Percentiles rank a stretch among this genome's conserved stretches.
Conservation (phyloP, 106 monocot genomes). For the Dendrobium catenatum region DNA sequence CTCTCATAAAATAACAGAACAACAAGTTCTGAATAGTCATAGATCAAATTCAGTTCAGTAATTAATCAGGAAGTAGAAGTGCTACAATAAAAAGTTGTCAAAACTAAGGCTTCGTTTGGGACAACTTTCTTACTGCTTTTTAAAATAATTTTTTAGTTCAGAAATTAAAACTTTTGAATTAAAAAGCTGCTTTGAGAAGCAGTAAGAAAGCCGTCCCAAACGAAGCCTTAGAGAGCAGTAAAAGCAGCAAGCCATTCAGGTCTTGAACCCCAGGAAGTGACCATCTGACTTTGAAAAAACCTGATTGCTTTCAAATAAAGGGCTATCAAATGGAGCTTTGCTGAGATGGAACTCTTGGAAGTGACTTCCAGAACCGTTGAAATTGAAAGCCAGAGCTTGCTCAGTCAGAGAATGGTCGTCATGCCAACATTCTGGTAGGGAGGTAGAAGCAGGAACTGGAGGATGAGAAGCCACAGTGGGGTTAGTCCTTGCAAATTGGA, state of each 20-base stretch:
- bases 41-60: not conserved
- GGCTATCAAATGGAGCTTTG: constrained; percentile 1
- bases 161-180: too few species aligned
- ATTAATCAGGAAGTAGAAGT: not conserved
- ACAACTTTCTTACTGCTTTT: too few species aligned
- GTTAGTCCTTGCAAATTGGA: constrained; percentile 7
- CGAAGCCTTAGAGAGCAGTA: not conserved
- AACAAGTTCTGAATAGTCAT: not conserved
- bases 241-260: not conserved
- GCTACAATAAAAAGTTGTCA: not conserved
- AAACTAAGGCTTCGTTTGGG: not conserved
- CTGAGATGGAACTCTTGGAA: constrained; percentile 26
- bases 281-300: constrained; percentile 6
- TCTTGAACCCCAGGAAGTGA: constrained; percentile 4
- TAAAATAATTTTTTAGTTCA: too few species aligned
- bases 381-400: constrained; percentile 18
- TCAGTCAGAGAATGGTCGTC: constrained; percentile 14
- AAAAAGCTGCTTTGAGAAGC: too few species aligned
- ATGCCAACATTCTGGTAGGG: constrained; percentile 23
- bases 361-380: constrained; percentile 20
- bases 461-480: not conserved
- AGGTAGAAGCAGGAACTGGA: constrained; percentile 9
- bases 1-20: not conserved
- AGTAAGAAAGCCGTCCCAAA: too few species aligned
- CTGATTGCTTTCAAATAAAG: constrained; percentile 9